phyloP scores from a whole-genome alignment of 2,329 filamentous ascomycete species.

The Pseudopyrenochaeta lycopersici region DNA sequence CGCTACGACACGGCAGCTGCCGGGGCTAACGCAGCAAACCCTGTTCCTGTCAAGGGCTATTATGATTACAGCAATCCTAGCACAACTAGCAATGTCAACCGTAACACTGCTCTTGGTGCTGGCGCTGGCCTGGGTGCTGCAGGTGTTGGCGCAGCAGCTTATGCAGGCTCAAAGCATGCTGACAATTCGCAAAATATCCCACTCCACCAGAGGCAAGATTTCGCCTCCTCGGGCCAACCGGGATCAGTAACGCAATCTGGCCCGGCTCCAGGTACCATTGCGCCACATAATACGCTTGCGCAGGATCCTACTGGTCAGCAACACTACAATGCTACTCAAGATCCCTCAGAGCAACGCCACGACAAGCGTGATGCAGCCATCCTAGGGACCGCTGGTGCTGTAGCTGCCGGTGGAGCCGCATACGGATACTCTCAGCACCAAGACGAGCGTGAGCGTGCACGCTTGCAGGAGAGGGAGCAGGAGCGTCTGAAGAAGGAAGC shows the following conservation, averaged over 20 bases:
- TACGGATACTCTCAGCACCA: conserved; percentile 39
- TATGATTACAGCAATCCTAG: conserved; percentile 28
- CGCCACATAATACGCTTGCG: conserved; percentile 25
- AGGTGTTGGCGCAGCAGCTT: conserved; percentile 21
- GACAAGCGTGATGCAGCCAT: conserved; percentile 37
- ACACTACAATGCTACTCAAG: conserved; percentile 28
- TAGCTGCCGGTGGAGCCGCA: conserved; percentile 36
- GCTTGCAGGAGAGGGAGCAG: conserved; percentile 36
- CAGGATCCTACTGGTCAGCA: conserved; percentile 26
- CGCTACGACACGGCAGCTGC: conserved; percentile 37
- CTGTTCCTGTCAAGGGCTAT: conserved; percentile 18
- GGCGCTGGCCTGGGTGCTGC: conserved; percentile 27
- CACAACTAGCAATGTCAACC: conserved; percentile 19
- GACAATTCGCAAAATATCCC: conserved; percentile 15
- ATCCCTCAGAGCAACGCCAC: conserved; percentile 27
- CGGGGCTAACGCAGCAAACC: conserved; percentile 32
- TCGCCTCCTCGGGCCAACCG: conserved; percentile 5
- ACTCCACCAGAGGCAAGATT: conserved; percentile 15
- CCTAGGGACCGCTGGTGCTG: conserved; percentile 30
- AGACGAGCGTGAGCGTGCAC: conserved; percentile 39
- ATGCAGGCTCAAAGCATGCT: conserved; percentile 15
- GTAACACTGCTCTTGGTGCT: conserved; percentile 32
- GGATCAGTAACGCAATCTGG: conserved; percentile 7
- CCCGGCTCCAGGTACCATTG: conserved; percentile 15
- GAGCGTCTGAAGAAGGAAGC: conserved; percentile 28